Conservation (phyloP, 352 stramenopile species). For the Globisporangium echinulatum region DNA sequence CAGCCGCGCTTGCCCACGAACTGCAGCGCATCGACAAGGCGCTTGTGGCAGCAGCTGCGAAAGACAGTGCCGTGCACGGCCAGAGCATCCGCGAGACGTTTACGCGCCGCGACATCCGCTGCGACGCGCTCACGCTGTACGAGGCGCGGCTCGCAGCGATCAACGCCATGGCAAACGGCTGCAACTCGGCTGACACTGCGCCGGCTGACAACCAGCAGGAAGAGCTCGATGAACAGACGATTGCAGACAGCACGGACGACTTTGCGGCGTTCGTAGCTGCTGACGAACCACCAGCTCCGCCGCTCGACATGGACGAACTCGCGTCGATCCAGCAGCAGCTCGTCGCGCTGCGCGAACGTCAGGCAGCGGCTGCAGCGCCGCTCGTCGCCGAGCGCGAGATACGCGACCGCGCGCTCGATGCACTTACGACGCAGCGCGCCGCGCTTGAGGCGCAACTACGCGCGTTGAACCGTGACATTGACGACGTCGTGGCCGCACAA, state of each 20-base stretch:
- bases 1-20: slow-evolving; percentile 29
- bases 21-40: slow-evolving; percentile 45
- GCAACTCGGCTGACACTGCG: background rate
- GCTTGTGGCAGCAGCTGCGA: slow-evolving; percentile 26
- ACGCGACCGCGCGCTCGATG: slow-evolving; percentile 13
- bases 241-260: background rate
- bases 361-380: slow-evolving; percentile 23
- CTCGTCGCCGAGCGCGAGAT: slow-evolving; percentile 24
- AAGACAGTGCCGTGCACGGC: slow-evolving; percentile 52
- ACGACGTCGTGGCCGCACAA: slow-evolving; percentile 28
- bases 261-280: background rate
- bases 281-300: slow-evolving; percentile 5
- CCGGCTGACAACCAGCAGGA: slow-evolving; percentile 7
- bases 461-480: slow-evolving; percentile 40
- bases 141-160: slow-evolving; percentile 33
- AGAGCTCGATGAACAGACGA: slow-evolving; percentile 4
- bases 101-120: slow-evolving; percentile 65
- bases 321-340: slow-evolving; percentile 26
- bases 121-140: slow-evolving; percentile 54
- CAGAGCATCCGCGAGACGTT: slow-evolving; percentile 78
- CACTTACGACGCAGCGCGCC: slow-evolving; percentile 37
- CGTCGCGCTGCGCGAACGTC: slow-evolving; percentile 34
- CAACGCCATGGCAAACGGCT: slow-evolving; percentile 16
- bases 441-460: slow-evolving; percentile 51
- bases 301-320: slow-evolving; percentile 28